phyloP scores from a whole-genome alignment of 2,329 filamentous ascomycete genomes.

The Fusarium mangiferae region DNA sequence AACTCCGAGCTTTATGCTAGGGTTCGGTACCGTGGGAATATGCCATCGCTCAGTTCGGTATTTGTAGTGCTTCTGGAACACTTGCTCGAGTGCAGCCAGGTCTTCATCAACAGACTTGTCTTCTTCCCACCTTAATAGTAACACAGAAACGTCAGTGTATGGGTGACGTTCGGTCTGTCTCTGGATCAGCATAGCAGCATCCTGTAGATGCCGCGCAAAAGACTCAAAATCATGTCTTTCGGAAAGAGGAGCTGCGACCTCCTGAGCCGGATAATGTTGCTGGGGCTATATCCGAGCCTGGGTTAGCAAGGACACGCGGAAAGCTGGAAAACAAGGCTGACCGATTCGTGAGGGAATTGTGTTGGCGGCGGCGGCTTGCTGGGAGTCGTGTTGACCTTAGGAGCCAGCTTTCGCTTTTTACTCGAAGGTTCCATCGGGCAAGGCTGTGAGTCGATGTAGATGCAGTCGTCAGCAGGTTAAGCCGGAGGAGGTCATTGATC shows the following conservation, averaged over 20 bases:
- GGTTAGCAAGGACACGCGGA: constrained; percentile 35
- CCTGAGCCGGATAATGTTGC: constrained; percentile 52
- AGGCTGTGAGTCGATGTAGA: constrained; percentile 23
- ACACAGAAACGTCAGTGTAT: constrained; percentile 68
- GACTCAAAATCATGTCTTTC: constrained; percentile 73
- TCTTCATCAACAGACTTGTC: constrained; percentile 65
- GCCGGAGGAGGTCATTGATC: constrained; percentile 41
- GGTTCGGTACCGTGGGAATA: constrained; percentile 68
- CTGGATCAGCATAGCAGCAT: constrained; percentile 74
- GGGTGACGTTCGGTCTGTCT: constrained; percentile 68
- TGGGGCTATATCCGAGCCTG: constrained; percentile 38
- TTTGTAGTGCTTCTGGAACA: constrained; percentile 69
- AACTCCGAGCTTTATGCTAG: constrained; percentile 69
- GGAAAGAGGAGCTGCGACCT: constrained; percentile 52
- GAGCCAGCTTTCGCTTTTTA: constrained; percentile 58
- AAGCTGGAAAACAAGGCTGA: constrained; percentile 44
- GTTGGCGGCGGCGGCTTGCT: constrained; percentile 46
- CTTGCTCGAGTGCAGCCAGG: constrained; percentile 63
- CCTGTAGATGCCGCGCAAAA: constrained; percentile 74
- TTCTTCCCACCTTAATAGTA: constrained; percentile 72
- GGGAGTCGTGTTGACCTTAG: constrained; percentile 51
- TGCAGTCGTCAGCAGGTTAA: constrained; percentile 33
- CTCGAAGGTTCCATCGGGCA: constrained; percentile 54
- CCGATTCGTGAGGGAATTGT: constrained; percentile 50
- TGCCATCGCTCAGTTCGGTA: constrained; percentile 69